Evolutionary conservation across 768 basidiomycete species (phyloP), one percentile per base, ranked within the genome.

Genomic region (Termitomyces sp.): DNA sequence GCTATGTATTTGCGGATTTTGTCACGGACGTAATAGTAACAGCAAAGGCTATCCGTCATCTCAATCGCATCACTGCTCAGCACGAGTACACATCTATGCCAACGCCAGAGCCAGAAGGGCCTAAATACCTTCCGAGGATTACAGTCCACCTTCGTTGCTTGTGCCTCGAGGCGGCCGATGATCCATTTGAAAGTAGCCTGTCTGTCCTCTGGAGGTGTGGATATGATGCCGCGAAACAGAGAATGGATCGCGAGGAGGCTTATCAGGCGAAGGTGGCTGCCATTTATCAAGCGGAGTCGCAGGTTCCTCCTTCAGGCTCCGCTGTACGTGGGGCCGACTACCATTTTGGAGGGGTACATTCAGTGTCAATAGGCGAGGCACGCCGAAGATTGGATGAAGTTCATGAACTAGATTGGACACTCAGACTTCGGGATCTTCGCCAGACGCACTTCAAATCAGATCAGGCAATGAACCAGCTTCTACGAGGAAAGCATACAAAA

Each of bases 81-180:
- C 84, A 84, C 1, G 70, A 73, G 49, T 88, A 85, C 66, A 71
- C 68, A 24, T 70, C 79, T 51, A 80, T 88, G 57, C 77, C 83
- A n/a, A 70, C 70, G 16, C 95, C 95, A 1, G 76, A 76, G 37
- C 76, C 86, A 0, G 93, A 96, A 69, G 79, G 75, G 3, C 84
- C 94, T 0, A 97, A 93, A 71, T 63, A 68, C 0, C 72, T 94
- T 2, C 93, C 93, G 0, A 77, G 79, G 54, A 67, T 95, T 45
- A 72, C 74, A 0, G 67, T 96, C 45, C 74, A 68, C 10, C 70
- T 95, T 50, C 76, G 79, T n/a, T 77, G 77, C 44, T 65, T 96
- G 34, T 85, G 83, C 48, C 65, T 92, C 9, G 94, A 97, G 70
- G 86, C 86, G 26, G 83, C 85, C 24, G 95, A 98, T 69, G 91